Percentiles rank a stretch among this genome's conserved stretches.
Evolutionary conservation across 768 basidiomycete species (phyloP).

Genomic region (Russula griseocarnosa): DNA sequence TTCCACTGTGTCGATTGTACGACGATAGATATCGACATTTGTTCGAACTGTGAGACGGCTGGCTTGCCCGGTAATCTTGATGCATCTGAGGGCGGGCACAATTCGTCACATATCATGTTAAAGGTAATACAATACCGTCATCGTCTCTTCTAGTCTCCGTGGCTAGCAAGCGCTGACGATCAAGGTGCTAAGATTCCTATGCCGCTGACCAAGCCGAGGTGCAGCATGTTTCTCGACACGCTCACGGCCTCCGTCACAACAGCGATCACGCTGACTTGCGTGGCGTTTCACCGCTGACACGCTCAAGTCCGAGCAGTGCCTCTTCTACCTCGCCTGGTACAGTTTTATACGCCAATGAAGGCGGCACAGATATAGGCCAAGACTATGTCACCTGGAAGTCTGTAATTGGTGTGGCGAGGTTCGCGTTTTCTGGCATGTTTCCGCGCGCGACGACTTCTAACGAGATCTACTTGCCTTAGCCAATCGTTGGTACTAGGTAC

Average conservation of each 20-base stretch:
- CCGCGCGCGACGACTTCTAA: background rate
- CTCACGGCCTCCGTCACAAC: conserved; percentile 18
- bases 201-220: conserved; percentile 73
- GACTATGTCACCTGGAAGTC: conserved; percentile 19
- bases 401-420: conserved; percentile 26
- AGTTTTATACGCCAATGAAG: conserved; percentile 5
- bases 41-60: conserved; percentile 81
- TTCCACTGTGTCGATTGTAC: conserved; percentile 88
- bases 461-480: conserved; percentile 37
- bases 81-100: conserved; percentile 70
- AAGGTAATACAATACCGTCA: conserved; percentile 57
- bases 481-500: conserved; percentile 74
- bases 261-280: conserved; percentile 11
- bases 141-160: background rate
- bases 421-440: background rate
- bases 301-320: conserved; percentile 26
- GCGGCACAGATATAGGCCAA: background rate
- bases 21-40: conserved; percentile 57
- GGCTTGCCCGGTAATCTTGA: conserved; percentile 81
- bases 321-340: conserved; percentile 21
- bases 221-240: conserved; percentile 44
- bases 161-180: background rate
- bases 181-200: conserved; percentile 64
- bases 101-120: conserved; percentile 87
- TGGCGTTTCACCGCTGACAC: conserved; percentile 10